Evolutionary conservation across 176 grass and related monocot genomes (phyloP), one percentile per base, ranked within the genome.

Genomic region (Pharus latifolius): DNA sequence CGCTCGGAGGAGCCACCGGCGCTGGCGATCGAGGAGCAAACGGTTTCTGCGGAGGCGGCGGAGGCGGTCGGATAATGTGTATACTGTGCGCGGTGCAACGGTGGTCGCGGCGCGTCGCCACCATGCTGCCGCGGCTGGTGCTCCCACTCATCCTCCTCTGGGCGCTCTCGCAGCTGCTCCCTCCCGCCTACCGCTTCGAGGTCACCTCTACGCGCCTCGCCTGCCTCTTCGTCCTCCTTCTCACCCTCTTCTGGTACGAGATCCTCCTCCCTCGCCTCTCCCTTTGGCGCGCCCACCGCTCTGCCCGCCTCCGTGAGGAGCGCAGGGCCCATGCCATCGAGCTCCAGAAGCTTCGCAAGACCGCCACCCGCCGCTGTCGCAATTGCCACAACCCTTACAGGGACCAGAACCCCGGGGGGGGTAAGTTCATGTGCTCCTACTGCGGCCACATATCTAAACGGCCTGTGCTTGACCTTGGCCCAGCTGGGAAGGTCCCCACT

Each of bases 181-280:
- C 94, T 8, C 75, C 81, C 3, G 87, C 73, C 24, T 83, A 87
- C 77, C 90, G 90, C 61, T 93, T 98, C 69, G 90, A 98, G 84
- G 91, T 87, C 71, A 98, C 95, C 60, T 98, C 95, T 3, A 87
- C 95, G 9, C 87, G 89, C 63, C 84, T 98, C 50, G 95, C 95
- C 76, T 98, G 95, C 26, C 90, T 92, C 34, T 72, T 84, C 52
- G 95, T 98, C 40, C 95, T 98, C 47, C 81, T 98, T 29, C 80
- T 93, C 70, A 98, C 95, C 65, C 90, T 98, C 56, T 90, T 98
- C 67, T 98, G 95, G 95, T 98, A 98, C 27, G 95, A 98, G 81
- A 85, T 93, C 79, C 76, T 98, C 43, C 81, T 98, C 59, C 90
- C 95, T 0, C 80, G 76, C 59, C 71, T 98, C 43, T 88, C 89